Evolutionary conservation across 2,329 filamentous ascomycete genomes (phyloP).

Genomic region (Beauveria caledonica): DNA sequence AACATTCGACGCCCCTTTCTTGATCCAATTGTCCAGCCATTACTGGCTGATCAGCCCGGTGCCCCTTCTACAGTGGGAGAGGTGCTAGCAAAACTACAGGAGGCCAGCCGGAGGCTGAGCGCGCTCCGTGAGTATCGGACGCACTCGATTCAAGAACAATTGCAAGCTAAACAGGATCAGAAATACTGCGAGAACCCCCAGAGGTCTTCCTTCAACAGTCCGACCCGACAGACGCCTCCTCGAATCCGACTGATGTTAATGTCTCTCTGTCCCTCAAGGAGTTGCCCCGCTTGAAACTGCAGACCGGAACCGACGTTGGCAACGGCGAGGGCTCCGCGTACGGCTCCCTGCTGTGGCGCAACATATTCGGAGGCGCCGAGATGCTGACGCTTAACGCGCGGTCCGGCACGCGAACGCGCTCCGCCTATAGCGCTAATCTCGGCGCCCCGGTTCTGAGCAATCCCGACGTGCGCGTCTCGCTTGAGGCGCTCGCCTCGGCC

Average conservation of each 20-base stretch:
- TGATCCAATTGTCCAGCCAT: slow-evolving; percentile 67
- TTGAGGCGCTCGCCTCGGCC: slow-evolving; percentile 75
- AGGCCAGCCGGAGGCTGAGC: slow-evolving; percentile 64
- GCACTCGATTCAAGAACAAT: neutral
- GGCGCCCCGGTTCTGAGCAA: slow-evolving; percentile 77
- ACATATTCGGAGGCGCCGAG: slow-evolving; percentile 91
- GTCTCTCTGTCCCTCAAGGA: slow-evolving; percentile 77
- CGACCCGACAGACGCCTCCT: slow-evolving; percentile 57
- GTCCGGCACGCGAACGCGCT: slow-evolving; percentile 80
- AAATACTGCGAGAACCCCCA: slow-evolving; percentile 80
- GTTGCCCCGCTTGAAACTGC: slow-evolving; percentile 74
- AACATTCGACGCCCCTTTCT: slow-evolving; percentile 82
- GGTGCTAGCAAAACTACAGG: slow-evolving; percentile 63
- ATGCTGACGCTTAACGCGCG: slow-evolving; percentile 80
- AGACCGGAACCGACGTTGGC: slow-evolving; percentile 90
- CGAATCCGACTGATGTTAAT: slow-evolving; percentile 70
- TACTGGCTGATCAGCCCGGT: slow-evolving; percentile 61
- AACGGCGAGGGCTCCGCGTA: slow-evolving; percentile 93
- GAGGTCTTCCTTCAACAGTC: slow-evolving; percentile 76
- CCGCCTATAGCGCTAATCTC: slow-evolving; percentile 81
- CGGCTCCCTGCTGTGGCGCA: slow-evolving; percentile 76
- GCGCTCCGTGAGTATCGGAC: slow-evolving; percentile 58
- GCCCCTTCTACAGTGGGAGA: slow-evolving; percentile 70
- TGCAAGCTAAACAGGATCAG: slow-evolving; percentile 34
- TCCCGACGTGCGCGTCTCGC: slow-evolving; percentile 68